Conservation (phyloP, 1,284 basidiomycete genomes). For the Ganoderma boninense region DNA sequence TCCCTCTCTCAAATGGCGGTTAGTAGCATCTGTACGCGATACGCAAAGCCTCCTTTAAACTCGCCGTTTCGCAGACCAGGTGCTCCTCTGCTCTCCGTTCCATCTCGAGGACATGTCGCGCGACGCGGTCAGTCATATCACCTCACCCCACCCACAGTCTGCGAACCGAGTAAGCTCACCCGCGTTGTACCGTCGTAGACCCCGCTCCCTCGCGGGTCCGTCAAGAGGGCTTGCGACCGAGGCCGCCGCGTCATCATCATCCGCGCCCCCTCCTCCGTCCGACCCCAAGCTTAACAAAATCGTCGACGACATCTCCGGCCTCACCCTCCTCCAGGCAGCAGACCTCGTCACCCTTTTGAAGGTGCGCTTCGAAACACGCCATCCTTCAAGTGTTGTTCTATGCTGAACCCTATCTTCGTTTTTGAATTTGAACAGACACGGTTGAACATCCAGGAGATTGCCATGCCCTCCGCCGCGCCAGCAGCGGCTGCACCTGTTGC, state of each 20-base stretch:
- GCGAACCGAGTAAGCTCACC: background rate
- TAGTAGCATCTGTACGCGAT: conserved; percentile 22
- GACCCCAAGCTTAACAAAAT: conserved; percentile 84
- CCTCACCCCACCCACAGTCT: conserved; percentile 6
- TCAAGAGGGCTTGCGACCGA: conserved; percentile 50
- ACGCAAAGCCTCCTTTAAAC: background rate
- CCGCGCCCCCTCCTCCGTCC: conserved; percentile 50
- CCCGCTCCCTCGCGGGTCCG: conserved; percentile 34
- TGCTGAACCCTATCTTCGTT: background rate
- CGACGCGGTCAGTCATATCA: conserved; percentile 41
- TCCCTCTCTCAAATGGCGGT: conserved; percentile 39
- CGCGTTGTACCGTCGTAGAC: conserved; percentile 9
- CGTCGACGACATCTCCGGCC: conserved; percentile 92
- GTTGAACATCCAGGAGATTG: conserved; percentile 98
- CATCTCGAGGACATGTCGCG: conserved; percentile 51
- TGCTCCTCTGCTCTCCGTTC: conserved; percentile 56
- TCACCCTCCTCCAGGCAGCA: conserved; percentile 96
- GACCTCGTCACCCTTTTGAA: conserved; percentile 94
- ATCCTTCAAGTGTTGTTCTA: background rate
- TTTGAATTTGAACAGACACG: conserved; percentile 64
- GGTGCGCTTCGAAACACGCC: conserved; percentile 54
- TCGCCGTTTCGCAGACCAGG: conserved; percentile 49
- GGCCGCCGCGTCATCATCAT: conserved; percentile 52
- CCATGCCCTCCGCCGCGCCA: conserved; percentile 85
- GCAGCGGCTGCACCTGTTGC: conserved; percentile 64